Conservation (phyloP, 352 stramenopile genomes). For the Globisporangium perplexum region DNA sequence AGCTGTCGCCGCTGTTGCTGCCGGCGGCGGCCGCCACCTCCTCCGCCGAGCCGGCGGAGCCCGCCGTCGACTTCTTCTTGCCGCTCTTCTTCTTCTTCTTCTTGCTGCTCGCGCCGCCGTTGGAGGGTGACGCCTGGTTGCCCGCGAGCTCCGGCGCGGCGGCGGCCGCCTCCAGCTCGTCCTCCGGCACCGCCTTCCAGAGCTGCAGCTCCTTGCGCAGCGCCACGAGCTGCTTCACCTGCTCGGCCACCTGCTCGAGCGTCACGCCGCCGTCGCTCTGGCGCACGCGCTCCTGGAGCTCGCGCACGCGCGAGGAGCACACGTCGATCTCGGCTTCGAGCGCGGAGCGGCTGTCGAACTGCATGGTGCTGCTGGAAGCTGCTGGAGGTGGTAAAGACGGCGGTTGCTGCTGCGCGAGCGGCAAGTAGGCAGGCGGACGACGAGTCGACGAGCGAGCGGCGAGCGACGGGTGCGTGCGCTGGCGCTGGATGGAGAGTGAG, state of each 20-base stretch:
- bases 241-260: constrained; percentile 41
- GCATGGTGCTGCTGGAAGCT: constrained; percentile 15
- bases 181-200: constrained; percentile 29
- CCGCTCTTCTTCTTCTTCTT: constrained; percentile 28
- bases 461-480: too few relatives aligned
- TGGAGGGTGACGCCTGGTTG: constrained; percentile 20
- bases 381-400: constrained; percentile 1
- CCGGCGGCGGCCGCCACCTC: background rate
- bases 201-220: constrained; percentile 68
- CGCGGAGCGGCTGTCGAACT: constrained; percentile 32
- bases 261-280: constrained; percentile 34
- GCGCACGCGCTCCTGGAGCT: constrained; percentile 43
- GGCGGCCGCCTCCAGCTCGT: constrained; percentile 9
- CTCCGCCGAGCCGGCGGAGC: background rate
- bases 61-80: constrained; percentile 11
- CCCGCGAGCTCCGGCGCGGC: constrained; percentile 10
- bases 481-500: too few relatives aligned
- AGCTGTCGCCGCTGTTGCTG: constrained; percentile 9
- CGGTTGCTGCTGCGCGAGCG: background rate
- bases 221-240: constrained; percentile 52
- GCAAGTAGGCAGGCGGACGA: background rate
- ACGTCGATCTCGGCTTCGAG: constrained; percentile 55
- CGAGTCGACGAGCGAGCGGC: too few relatives aligned
- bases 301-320: constrained; percentile 42
- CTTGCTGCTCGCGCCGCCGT: constrained; percentile 10